phyloP scores from a whole-genome alignment of 2,329 filamentous ascomycete species.

The Leptographium procerum region DNA sequence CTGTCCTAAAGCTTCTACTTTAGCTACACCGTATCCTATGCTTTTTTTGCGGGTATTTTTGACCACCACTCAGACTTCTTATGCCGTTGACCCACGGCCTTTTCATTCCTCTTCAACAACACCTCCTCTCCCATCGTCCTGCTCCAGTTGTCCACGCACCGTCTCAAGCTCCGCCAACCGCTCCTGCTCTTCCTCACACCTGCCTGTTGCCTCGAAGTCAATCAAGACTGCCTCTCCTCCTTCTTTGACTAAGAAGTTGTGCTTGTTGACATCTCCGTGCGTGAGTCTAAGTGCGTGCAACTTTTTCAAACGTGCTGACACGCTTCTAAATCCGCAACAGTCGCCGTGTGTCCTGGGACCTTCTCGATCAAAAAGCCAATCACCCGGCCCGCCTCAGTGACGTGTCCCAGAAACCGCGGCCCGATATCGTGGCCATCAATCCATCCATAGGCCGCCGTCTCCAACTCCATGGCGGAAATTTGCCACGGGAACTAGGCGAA shows the following conservation, averaged over 20 bases:
- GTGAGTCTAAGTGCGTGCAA: conserved; percentile 24
- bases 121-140: no score
- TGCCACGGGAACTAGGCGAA: conserved; percentile 16
- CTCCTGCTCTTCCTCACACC: neutral
- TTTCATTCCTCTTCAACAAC: no score
- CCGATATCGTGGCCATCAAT: conserved; percentile 13
- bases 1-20: no score
- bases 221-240: neutral
- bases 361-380: conserved; percentile 22
- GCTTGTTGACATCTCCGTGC: conserved; percentile 25
- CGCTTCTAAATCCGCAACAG: conserved; percentile 15
- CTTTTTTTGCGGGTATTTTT: no score
- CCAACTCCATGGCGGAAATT: conserved; percentile 11
- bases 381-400: conserved; percentile 19
- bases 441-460: conserved; percentile 16
- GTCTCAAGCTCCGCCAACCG: neutral
- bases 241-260: conserved; percentile 24
- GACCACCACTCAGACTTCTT: no score
- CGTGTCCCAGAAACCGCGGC: conserved; percentile 18
- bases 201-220: neutral
- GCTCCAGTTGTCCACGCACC: neutral
- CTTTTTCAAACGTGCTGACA: conserved; percentile 17
- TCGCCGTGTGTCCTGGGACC: conserved; percentile 16
- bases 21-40: no score
- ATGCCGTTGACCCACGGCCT: no score